Percentiles rank a stretch among this genome's conserved stretches.
These are phyloP conservation scores for Apostasia ramifera DNA, from an alignment of 106 monocot genomes.

Conservation along the genomic window DNA sequence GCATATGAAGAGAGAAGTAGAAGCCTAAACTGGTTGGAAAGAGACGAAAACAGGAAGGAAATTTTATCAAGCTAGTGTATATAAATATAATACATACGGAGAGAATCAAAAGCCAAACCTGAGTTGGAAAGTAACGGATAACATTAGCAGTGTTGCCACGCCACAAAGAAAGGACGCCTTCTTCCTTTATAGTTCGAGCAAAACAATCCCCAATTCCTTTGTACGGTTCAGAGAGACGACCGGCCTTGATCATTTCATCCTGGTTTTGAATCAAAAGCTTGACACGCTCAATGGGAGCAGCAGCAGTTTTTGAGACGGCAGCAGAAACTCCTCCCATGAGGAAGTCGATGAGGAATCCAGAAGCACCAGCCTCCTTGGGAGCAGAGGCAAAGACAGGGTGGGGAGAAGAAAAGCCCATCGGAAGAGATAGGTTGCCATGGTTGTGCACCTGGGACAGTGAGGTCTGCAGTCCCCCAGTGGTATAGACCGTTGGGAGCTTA, in stretches of 20 bases:
- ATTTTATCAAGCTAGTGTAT: background rate
- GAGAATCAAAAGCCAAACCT: constrained; percentile 6
- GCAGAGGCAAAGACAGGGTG: constrained; percentile 18
- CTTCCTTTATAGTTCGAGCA: constrained; percentile 21
- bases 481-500: background rate
- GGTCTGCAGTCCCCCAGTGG: constrained; percentile 8
- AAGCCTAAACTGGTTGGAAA: no score
- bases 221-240: constrained; percentile 28
- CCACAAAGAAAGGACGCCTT: constrained; percentile 20
- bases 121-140: constrained; percentile 38
- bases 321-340: constrained; percentile 40
- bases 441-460: background rate
- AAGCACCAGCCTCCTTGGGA: constrained; percentile 20
- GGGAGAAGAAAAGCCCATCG: constrained; percentile 4
- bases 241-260: constrained; percentile 35
- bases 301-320: constrained; percentile 33
- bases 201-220: constrained; percentile 37
- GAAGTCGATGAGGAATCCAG: constrained; percentile 23
- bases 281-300: constrained; percentile 41
- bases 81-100: no score
- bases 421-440: background rate
- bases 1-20: background rate
- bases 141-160: constrained; percentile 31
- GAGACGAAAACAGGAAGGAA: background rate
- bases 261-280: constrained; percentile 44